Conservation (phyloP, 352 stramenopile genomes). For the Pythium guiyangense region DNA sequence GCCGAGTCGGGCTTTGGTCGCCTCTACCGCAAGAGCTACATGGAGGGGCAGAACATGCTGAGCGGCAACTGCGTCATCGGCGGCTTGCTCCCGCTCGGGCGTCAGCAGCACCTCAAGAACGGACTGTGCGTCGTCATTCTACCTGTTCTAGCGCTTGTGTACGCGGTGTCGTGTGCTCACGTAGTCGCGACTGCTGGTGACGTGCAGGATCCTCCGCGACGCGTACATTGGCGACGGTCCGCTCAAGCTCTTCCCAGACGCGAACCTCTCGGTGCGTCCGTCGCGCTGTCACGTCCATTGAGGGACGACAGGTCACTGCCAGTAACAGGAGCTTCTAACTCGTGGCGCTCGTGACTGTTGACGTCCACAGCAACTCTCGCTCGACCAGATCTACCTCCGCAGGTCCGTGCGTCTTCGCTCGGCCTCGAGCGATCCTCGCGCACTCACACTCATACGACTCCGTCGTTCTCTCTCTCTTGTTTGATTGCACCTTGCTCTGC, state of each 20-base stretch:
- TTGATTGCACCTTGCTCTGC: not conserved
- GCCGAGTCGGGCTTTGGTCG: slow-evolving; percentile 52
- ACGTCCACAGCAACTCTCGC: slow-evolving; percentile 27
- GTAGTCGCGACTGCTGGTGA: not conserved
- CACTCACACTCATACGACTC: not conserved
- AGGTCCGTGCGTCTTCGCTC: slow-evolving; percentile 10
- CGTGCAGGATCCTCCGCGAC: slow-evolving; percentile 48
- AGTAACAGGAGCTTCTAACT: not conserved
- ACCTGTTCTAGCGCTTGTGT: not conserved
- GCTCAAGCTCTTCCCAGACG: slow-evolving; percentile 64
- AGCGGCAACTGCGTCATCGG: slow-evolving; percentile 71
- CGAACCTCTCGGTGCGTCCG: slow-evolving; percentile 57
- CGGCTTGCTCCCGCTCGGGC: slow-evolving; percentile 60
- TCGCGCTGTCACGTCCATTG: no score
- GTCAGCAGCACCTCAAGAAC: slow-evolving; percentile 75
- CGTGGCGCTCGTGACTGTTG: not conserved
- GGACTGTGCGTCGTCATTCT: slow-evolving; percentile 34
- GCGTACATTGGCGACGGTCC: slow-evolving; percentile 68
- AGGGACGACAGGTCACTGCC: not conserved
- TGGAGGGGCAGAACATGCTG: slow-evolving; percentile 72
- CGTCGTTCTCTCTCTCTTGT: not conserved
- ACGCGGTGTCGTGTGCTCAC: not conserved
- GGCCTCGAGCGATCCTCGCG: not conserved
- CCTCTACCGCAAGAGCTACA: slow-evolving; percentile 77
- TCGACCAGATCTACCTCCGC: slow-evolving; percentile 66